Evolutionary conservation across 2,329 filamentous ascomycete genomes (phyloP).

Genomic region (Aureobasidium subglaciale): DNA sequence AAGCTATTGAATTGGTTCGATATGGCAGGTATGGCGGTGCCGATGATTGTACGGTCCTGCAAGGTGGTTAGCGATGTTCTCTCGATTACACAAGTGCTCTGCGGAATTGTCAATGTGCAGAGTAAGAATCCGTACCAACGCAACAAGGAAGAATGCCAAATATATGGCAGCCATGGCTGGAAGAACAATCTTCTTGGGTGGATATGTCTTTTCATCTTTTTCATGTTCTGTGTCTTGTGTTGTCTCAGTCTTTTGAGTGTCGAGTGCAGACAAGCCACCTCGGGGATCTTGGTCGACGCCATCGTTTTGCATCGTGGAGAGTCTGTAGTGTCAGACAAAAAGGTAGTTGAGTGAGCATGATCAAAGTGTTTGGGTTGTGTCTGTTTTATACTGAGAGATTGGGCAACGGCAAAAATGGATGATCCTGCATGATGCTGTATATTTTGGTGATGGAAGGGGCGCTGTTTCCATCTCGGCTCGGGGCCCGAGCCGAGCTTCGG

Average conservation of each 20-base stretch:
- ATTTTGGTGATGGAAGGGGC: no score
- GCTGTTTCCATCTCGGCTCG: no score
- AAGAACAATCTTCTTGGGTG: slow-evolving; percentile 26
- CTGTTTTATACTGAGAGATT: no score
- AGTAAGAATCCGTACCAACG: slow-evolving; percentile 27
- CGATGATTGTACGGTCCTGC: slow-evolving; percentile 30
- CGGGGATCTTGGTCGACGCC: background rate
- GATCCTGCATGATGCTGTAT: no score
- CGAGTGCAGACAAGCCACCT: background rate
- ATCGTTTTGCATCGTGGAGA: background rate
- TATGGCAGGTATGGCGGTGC: slow-evolving; percentile 42
- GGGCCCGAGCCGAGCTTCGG: no score
- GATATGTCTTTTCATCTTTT: slow-evolving; percentile 20
- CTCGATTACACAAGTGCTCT: background rate
- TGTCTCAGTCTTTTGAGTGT: background rate
- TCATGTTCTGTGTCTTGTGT: background rate
- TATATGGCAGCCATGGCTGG: slow-evolving; percentile 33
- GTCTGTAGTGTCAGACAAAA: no score
- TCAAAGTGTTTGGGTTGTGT: no score
- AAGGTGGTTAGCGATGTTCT: background rate
- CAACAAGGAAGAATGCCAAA: slow-evolving; percentile 34
- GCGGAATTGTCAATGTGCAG: background rate
- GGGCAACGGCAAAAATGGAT: no score
- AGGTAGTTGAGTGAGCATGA: background rate
- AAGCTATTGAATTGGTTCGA: slow-evolving; percentile 42